Conservation (phyloP, 768 basidiomycete genomes). For the Pleurotus giganteus region DNA sequence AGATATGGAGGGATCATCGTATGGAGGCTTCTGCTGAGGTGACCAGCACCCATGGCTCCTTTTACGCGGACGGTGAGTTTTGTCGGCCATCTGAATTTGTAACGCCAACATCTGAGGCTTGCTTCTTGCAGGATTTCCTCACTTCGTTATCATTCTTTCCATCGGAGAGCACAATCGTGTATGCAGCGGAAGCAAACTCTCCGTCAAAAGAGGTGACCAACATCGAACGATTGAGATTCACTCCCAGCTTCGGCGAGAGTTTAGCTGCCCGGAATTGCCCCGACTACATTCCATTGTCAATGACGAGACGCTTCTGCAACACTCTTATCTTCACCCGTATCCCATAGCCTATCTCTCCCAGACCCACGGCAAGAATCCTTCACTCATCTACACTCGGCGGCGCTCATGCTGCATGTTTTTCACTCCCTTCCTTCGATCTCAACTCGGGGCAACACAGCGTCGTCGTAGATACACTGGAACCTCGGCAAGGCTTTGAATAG, state of each 20-base stretch:
- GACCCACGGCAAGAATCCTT: no score
- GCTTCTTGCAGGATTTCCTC: slow-evolving; percentile 41
- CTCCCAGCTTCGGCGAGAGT: no score
- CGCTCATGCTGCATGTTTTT: slow-evolving; percentile 54
- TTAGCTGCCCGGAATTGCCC: no score
- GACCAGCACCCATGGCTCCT: slow-evolving; percentile 53
- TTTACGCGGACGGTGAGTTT: slow-evolving; percentile 58
- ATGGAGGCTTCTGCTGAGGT: slow-evolving; percentile 53
- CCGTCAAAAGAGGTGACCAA: no score
- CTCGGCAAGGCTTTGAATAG: slow-evolving; percentile 56
- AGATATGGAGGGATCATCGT: slow-evolving; percentile 41
- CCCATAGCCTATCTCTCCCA: no score
- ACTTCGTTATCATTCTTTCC: slow-evolving; percentile 52
- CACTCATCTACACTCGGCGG: slow-evolving; percentile 55
- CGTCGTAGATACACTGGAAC: slow-evolving; percentile 41
- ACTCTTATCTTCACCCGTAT: no score
- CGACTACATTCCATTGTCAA: no score
- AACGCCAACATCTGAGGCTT: not conserved
- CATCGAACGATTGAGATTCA: no score
- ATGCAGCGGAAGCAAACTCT: no score
- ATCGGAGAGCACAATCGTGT: no score
- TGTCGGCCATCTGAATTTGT: no score
- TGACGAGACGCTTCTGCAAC: no score
- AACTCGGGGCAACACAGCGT: slow-evolving; percentile 15
- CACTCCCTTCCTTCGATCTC: slow-evolving; percentile 45